These are phyloP conservation scores for Paramecium octaurelia DNA, from an alignment of 73 alveolate genomes.

Conservation along the genomic window DNA sequence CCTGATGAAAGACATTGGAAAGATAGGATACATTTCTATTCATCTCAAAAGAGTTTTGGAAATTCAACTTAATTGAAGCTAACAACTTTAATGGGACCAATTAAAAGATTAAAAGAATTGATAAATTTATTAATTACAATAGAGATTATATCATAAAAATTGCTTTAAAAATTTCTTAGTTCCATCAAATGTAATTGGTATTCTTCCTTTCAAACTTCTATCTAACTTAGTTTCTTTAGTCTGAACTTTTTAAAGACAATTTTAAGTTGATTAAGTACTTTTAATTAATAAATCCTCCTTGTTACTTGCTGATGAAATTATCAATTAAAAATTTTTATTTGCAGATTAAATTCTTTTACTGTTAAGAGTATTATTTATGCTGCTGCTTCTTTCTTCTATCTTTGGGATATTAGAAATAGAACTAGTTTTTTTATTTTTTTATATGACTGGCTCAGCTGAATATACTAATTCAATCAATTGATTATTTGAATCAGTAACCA, in stretches of 20 bases:
- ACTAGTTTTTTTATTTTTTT: not conserved
- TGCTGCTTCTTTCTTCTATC: not conserved
- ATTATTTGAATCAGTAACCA: not conserved
- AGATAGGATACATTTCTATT: too few relatives aligned
- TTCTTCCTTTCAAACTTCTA: not conserved
- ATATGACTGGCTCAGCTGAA: not conserved
- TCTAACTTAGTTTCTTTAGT: not conserved
- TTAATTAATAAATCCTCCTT: not conserved
- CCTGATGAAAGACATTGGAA: too few relatives aligned
- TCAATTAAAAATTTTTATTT: not conserved
- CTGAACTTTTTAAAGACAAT: not conserved
- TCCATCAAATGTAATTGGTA: not conserved
- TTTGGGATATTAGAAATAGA: not conserved
- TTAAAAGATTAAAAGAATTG: not conserved
- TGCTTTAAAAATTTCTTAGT: not conserved
- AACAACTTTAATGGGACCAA: too few relatives aligned
- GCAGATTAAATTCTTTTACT: not conserved
- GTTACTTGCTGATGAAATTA: not conserved
- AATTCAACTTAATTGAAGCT: not conserved
- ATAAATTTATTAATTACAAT: not conserved
- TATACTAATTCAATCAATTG: not conserved
- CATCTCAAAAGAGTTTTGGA: constrained; percentile 68
- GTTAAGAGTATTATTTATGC: not conserved
- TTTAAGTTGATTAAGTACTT: not conserved
- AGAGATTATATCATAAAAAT: not conserved